Conservation (phyloP, 345 rosid genomes). For the Acer campestre region DNA sequence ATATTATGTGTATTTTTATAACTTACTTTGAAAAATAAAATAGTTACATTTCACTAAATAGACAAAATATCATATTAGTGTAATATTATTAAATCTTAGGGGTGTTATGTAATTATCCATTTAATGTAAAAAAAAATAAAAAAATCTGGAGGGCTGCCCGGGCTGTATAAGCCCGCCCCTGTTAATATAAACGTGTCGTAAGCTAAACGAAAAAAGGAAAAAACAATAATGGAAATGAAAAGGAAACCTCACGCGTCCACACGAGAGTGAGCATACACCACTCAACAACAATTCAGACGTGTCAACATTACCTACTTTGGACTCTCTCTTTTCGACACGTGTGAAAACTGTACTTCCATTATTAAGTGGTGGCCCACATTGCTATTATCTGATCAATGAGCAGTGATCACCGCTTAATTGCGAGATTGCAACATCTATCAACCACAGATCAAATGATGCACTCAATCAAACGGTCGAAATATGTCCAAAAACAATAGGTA, state of each 20-base stretch:
- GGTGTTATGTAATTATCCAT: no score
- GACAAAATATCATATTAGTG: no score
- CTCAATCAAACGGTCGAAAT: background rate
- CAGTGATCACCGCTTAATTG: background rate
- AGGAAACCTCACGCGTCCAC: background rate
- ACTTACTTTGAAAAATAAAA: no score
- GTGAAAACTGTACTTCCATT: background rate
- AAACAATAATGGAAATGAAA: background rate
- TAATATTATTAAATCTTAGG: no score
- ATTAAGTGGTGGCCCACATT: conserved; percentile 15
- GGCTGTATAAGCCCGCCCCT: no score
- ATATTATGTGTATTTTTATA: no score
- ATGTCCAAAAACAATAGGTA: background rate
- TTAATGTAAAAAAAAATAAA: no score
- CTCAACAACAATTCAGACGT: background rate
- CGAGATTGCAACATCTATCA: background rate
- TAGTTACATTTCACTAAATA: no score
- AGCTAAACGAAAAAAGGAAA: background rate
- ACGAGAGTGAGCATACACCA: background rate
- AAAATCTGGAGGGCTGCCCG: no score
- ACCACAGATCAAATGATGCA: no score
- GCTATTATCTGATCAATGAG: background rate
- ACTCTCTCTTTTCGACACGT: conserved; percentile 16
- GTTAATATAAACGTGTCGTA: no score
- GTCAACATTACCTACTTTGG: conserved; percentile 3